Evolutionary conservation across 169 alveolate genomes (phyloP).

Genomic region (Plasmodium berghei): DNA sequence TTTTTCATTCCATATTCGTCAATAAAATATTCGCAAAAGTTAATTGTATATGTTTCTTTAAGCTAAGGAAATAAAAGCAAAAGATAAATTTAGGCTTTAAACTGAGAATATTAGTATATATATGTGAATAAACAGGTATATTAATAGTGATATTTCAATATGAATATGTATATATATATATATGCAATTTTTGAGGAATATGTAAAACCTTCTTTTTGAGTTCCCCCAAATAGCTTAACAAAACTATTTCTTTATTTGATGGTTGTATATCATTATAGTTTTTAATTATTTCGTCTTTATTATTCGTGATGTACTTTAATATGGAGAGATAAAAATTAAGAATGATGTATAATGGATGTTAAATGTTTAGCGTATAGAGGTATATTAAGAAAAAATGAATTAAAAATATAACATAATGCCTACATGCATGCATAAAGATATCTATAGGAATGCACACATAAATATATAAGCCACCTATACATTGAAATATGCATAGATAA

Average conservation of each 20-base stretch:
- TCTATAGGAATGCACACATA: too few species aligned
- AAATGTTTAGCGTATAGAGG: background rate
- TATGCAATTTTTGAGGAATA: background rate
- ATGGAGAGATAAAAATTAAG: background rate
- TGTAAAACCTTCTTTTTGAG: conserved; percentile 20
- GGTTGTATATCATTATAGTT: conserved; percentile 33
- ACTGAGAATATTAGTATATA: background rate
- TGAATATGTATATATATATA: conserved; percentile 1
- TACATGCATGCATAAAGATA: too few species aligned
- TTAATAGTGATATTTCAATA: background rate
- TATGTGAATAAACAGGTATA: background rate
- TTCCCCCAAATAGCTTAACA: conserved; percentile 21
- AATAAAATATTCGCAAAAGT: conserved; percentile 49
- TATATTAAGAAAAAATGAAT: background rate
- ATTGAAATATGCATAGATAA: background rate
- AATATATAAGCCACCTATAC: too few species aligned
- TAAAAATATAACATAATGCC: too few species aligned
- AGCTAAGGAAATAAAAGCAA: conserved; percentile 25
- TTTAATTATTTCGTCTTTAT: conserved; percentile 24
- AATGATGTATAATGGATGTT: background rate
- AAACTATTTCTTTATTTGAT: conserved; percentile 31
- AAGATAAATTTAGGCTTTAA: background rate
- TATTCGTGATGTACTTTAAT: conserved; percentile 41
- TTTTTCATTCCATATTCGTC: conserved; percentile 66
- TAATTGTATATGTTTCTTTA: conserved; percentile 20